Evolutionary conservation across 2,329 filamentous ascomycete genomes (phyloP).

Genomic region (Fusarium sp.): DNA sequence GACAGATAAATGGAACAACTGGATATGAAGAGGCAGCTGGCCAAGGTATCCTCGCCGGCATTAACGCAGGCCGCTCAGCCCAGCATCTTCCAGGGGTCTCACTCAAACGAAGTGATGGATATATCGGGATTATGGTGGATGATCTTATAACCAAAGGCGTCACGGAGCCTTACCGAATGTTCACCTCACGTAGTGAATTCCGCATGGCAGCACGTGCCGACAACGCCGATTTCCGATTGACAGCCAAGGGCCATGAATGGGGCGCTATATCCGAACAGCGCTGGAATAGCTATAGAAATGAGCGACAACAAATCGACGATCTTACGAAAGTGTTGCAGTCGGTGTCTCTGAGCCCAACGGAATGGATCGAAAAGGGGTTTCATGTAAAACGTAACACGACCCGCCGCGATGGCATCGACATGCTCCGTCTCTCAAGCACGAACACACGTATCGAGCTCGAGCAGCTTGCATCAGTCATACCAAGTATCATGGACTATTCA

Average conservation of each 20-base stretch:
- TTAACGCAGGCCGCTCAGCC: conserved; percentile 89
- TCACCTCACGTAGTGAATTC: conserved; percentile 95
- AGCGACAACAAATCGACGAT: conserved; percentile 73
- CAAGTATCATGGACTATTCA: conserved; percentile 64
- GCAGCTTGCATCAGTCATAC: conserved; percentile 68
- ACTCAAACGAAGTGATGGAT: conserved; percentile 85
- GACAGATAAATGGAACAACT: conserved; percentile 98
- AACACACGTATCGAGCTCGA: conserved; percentile 58
- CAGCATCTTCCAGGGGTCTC: conserved; percentile 72
- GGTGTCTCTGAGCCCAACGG: conserved; percentile 67
- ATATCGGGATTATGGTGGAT: conserved; percentile 99
- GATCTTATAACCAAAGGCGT: conserved; percentile 97
- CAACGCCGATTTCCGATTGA: conserved; percentile 91
- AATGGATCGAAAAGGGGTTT: conserved; percentile 79
- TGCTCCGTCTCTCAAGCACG: conserved; percentile 75
- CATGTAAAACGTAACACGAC: conserved; percentile 72
- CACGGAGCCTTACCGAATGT: conserved; percentile 97
- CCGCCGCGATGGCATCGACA: conserved; percentile 78
- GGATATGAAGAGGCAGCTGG: conserved; percentile 98
- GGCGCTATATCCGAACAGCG: conserved; percentile 83
- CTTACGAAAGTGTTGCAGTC: conserved; percentile 70
- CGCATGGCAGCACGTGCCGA: conserved; percentile 92
- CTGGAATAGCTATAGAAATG: conserved; percentile 76
- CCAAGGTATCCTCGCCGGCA: conserved; percentile 91
- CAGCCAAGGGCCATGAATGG: conserved; percentile 77